phyloP scores from a whole-genome alignment of 306 rosid species.

The Morella rubra region DNA sequence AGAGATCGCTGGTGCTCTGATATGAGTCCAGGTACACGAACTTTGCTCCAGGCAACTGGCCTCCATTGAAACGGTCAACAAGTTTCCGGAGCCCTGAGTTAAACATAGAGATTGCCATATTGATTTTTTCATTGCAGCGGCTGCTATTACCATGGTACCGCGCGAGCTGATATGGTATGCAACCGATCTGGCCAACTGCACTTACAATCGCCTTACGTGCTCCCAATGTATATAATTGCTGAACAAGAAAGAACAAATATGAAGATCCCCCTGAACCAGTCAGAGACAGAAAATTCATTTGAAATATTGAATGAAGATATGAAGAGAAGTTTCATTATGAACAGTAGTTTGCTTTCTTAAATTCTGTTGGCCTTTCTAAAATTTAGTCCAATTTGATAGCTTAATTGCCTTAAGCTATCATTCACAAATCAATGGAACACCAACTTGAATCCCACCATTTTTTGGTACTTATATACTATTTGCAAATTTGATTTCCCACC shows the following conservation, averaged over 20 bases:
- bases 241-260: conserved; percentile 10
- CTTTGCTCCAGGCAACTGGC: conserved; percentile 72
- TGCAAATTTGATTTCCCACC: too few relatives aligned
- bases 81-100: conserved; percentile 64
- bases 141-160: conserved; percentile 54
- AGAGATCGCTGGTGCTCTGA: conserved; percentile 55
- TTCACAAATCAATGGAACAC: too few relatives aligned
- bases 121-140: conserved; percentile 78
- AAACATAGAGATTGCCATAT: conserved; percentile 59
- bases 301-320: too few relatives aligned
- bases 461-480: too few relatives aligned
- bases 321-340: too few relatives aligned
- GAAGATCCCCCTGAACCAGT: not conserved
- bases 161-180: conserved; percentile 87
- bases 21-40: conserved; percentile 76
- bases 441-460: too few relatives aligned
- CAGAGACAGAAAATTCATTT: not conserved
- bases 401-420: too few relatives aligned
- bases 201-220: conserved; percentile 85
- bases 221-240: conserved; percentile 77
- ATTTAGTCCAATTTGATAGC: too few relatives aligned
- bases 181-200: conserved; percentile 80
- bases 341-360: too few relatives aligned
- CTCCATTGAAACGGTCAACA: conserved; percentile 63
- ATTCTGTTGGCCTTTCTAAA: too few relatives aligned